Conservation (phyloP, 169 alveolate species). For the Plasmodium berghei region DNA sequence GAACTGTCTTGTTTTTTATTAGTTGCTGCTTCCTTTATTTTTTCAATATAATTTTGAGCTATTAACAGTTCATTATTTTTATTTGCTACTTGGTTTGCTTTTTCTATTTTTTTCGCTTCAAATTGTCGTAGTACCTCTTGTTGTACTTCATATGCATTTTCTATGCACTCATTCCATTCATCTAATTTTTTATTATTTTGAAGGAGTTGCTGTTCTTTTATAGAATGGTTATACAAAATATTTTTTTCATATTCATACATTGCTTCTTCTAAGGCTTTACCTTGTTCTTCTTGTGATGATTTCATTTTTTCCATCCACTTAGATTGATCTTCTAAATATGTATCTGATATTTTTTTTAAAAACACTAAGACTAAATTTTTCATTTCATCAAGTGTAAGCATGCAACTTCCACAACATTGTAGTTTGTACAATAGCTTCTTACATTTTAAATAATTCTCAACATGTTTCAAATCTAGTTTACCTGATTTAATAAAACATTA, state of each 20-base stretch:
- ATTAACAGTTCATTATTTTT: slow-evolving; percentile 75
- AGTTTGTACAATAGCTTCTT: slow-evolving; percentile 79
- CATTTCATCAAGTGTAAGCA: slow-evolving; percentile 85
- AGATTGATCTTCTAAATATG: slow-evolving; percentile 68
- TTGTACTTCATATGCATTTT: slow-evolving; percentile 68
- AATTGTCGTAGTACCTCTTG: slow-evolving; percentile 72
- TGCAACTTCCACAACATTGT: slow-evolving; percentile 80
- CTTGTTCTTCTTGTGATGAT: slow-evolving; percentile 66
- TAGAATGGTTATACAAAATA: slow-evolving; percentile 46
- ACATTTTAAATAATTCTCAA: slow-evolving; percentile 76
- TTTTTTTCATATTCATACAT: slow-evolving; percentile 63
- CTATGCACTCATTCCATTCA: slow-evolving; percentile 58
- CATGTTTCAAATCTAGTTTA: slow-evolving; percentile 77
- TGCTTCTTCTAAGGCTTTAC: slow-evolving; percentile 74
- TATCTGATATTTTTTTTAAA: slow-evolving; percentile 87
- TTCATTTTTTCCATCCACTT: slow-evolving; percentile 66
- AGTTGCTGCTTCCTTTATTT: slow-evolving; percentile 76
- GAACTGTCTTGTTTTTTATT: slow-evolving; percentile 82
- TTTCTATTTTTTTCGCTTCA: slow-evolving; percentile 32
- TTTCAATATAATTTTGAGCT: slow-evolving; percentile 75
- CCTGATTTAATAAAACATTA: slow-evolving; percentile 77
- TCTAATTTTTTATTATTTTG: slow-evolving; percentile 46
- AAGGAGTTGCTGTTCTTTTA: slow-evolving; percentile 59
- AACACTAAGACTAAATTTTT: slow-evolving; percentile 85
- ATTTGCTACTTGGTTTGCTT: slow-evolving; percentile 37